Conservation (phyloP, 2,329 filamentous ascomycete genomes). For the Ophiostoma angusticollis region DNA sequence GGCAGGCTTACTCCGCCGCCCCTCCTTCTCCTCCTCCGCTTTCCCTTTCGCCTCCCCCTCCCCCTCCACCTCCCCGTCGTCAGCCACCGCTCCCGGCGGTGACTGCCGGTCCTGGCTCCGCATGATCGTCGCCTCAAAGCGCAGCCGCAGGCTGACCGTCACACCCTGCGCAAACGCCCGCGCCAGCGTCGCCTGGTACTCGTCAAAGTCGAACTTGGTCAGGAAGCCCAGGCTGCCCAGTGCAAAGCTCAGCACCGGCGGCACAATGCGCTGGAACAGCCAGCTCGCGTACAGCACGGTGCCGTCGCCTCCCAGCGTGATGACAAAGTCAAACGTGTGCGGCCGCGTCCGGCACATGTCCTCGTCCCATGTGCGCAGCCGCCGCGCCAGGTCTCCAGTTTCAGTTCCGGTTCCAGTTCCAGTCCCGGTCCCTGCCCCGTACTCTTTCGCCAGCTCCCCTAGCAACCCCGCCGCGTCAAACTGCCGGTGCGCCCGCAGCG, state of each 20-base stretch:
- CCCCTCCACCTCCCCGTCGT: background rate
- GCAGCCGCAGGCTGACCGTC: conserved; percentile 71
- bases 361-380: conserved; percentile 74
- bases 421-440: conserved; percentile 22
- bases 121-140: conserved; percentile 94
- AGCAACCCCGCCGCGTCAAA: conserved; percentile 65
- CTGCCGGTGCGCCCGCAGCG: conserved; percentile 52
- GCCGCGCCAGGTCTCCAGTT: conserved; percentile 25
- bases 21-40: conserved; percentile 26
- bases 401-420: conserved; percentile 13
- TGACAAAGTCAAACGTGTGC: conserved; percentile 84
- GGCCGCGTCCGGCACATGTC: conserved; percentile 65
- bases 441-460: conserved; percentile 40
- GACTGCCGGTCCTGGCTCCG: conserved; percentile 44
- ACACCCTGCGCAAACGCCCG: conserved; percentile 71
- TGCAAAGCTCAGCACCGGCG: conserved; percentile 80
- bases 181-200: conserved; percentile 55
- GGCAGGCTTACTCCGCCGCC: too few species aligned
- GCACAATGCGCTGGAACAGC: conserved; percentile 92
- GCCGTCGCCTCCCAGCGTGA: conserved; percentile 89
- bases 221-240: conserved; percentile 87
- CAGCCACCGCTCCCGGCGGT: conserved; percentile 8
- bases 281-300: conserved; percentile 93
- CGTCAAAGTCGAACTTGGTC: conserved; percentile 87
- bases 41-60: conserved; percentile 8